A percentile compares a stretch with the other conserved stretches of the same genome.
Evolutionary conservation across 495 filamentous ascomycete species (phyloP).

Genomic region (Lasiosphaeris hirsuta): DNA sequence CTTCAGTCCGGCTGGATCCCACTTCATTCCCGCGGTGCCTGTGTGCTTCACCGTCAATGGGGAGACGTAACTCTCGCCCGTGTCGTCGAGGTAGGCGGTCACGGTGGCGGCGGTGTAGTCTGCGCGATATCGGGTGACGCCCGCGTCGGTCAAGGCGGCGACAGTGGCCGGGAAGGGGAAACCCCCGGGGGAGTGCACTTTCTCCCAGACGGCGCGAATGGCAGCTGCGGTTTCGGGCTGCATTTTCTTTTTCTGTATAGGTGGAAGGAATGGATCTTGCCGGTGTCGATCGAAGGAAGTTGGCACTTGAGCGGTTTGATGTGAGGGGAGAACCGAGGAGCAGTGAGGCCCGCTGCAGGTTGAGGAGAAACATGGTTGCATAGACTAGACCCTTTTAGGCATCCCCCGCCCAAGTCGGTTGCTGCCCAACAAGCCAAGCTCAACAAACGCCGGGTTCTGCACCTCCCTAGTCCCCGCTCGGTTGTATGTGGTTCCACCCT

Average conservation of each 20-base stretch:
- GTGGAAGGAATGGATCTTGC: no score
- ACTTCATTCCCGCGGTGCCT: neutral
- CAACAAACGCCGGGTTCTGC: no score
- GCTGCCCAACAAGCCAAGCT: no score
- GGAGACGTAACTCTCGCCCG: neutral
- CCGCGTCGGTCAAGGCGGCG: neutral
- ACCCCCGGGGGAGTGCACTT: conserved; percentile 1
- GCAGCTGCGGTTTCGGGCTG: neutral
- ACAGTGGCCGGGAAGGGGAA: conserved; percentile 5
- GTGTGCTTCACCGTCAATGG: neutral
- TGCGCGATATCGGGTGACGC: conserved; percentile 3
- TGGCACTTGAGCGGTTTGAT: no score
- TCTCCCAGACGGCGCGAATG: conserved; percentile 1
- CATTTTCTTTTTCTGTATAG: neutral
- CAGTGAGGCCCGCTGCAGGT: no score
- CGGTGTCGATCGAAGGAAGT: no score
- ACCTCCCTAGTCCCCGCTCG: no score
- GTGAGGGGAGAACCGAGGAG: no score
- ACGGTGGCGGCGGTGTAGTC: conserved; percentile 2
- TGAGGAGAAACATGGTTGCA: no score
- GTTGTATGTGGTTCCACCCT: no score
- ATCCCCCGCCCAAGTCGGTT: no score
- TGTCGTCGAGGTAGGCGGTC: neutral
- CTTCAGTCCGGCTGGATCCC: neutral
- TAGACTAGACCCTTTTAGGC: no score